phyloP scores from a whole-genome alignment of 768 basidiomycete genomes.

The Boletus vinaceobasis region DNA sequence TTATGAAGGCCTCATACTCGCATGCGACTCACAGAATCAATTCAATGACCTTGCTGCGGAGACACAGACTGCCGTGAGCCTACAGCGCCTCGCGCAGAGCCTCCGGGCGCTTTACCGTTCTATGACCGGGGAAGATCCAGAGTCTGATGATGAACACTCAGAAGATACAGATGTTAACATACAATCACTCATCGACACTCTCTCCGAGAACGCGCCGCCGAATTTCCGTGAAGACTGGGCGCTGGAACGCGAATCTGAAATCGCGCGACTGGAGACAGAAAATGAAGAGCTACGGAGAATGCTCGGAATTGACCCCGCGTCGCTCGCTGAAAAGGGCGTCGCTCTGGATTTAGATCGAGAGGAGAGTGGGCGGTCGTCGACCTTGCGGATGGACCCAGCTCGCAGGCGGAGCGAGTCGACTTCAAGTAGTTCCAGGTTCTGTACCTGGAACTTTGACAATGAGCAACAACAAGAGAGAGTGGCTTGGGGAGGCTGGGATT shows the following conservation, averaged over 20 bases:
- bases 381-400: conserved; percentile 16
- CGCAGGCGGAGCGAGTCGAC: conserved; percentile 29
- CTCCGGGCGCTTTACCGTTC: conserved; percentile 71
- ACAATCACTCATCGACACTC: conserved; percentile 39
- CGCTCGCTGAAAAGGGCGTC: conserved; percentile 51
- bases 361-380: conserved; percentile 37
- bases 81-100: conserved; percentile 67
- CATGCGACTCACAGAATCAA: conserved; percentile 56
- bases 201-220: conserved; percentile 38
- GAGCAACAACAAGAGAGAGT: conserved; percentile 25
- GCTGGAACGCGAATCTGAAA: conserved; percentile 82
- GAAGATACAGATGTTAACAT: conserved; percentile 41
- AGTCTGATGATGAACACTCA: conserved; percentile 24
- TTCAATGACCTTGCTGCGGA: conserved; percentile 56
- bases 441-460: conserved; percentile 30
- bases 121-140: conserved; percentile 58
- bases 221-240: conserved; percentile 75
- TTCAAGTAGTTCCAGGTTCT: conserved; percentile 20
- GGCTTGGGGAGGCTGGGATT: conserved; percentile 29
- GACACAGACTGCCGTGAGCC: conserved; percentile 57
- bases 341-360: conserved; percentile 46
- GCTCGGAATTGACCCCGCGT: conserved; percentile 68
- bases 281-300: conserved; percentile 74
- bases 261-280: conserved; percentile 75
- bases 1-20: conserved; percentile 77